Conservation (phyloP, 768 basidiomycete genomes). For the Porpolomopsis calyptriformis region DNA sequence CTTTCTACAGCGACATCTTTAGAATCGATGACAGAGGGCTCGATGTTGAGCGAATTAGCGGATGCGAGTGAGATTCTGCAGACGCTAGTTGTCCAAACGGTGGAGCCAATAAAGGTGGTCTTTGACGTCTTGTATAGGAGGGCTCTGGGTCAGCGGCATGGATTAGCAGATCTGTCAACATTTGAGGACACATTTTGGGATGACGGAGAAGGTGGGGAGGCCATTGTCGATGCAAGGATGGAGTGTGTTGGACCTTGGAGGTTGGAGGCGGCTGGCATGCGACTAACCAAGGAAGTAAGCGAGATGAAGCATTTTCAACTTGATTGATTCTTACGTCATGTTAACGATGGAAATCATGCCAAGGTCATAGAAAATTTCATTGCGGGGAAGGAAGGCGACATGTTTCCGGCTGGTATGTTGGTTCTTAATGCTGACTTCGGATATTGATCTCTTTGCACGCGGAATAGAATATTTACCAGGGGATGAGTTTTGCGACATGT, state of each 20-base stretch:
- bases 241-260: conserved; percentile 46
- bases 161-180: conserved; percentile 41
- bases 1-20: conserved; percentile 19
- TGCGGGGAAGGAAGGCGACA: conserved; percentile 31
- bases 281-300: conserved; percentile 42
- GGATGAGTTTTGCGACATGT: conserved; percentile 52
- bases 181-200: conserved; percentile 49
- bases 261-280: conserved; percentile 40
- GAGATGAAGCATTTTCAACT: neutral
- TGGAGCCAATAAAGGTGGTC: conserved; percentile 46
- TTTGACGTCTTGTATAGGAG: conserved; percentile 48
- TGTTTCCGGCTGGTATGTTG: conserved; percentile 37
- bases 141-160: conserved; percentile 29
- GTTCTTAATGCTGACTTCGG: too few relatives aligned
- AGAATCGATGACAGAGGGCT: conserved; percentile 14
- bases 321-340: conserved; percentile 5
- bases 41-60: conserved; percentile 14
- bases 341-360: conserved; percentile 34
- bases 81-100: conserved; percentile 56
- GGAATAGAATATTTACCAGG: conserved; percentile 49
- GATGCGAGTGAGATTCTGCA: conserved; percentile 51
- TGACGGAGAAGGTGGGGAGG: conserved; percentile 42
- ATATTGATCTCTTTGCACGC: too few relatives aligned
- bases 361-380: conserved; percentile 44
- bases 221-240: conserved; percentile 40